Evolutionary conservation across 1,139 yeast genomes (phyloP).

Genomic region (Pichia sp.): DNA sequence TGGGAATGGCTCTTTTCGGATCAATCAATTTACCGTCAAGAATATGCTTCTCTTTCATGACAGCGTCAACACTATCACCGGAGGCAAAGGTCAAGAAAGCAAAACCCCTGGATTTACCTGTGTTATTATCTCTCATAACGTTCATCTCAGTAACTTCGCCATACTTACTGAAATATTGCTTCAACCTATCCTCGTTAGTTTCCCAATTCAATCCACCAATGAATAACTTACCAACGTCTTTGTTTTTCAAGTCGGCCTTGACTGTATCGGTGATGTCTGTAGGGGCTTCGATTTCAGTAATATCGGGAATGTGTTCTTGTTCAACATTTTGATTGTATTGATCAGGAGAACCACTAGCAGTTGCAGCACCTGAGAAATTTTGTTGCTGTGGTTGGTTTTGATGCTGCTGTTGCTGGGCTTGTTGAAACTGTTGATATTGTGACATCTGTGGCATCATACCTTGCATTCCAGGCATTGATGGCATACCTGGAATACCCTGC

Average conservation of each 20-base stretch:
- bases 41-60: slow-evolving; percentile 80
- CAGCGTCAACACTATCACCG: slow-evolving; percentile 79
- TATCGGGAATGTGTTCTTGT: slow-evolving; percentile 11
- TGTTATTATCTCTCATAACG: slow-evolving; percentile 85
- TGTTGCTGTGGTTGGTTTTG: neutral
- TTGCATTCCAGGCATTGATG: slow-evolving; percentile 6
- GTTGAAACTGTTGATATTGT: slow-evolving; percentile 15
- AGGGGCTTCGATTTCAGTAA: slow-evolving; percentile 13
- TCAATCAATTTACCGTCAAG: slow-evolving; percentile 96
- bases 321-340: neutral
- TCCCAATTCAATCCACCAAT: slow-evolving; percentile 99
- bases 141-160: slow-evolving; percentile 90
- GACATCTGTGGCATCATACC: slow-evolving; percentile 31
- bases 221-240: slow-evolving; percentile 82
- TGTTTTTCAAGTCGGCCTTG: slow-evolving; percentile 24
- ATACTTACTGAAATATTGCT: slow-evolving; percentile 76
- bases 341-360: neutral
- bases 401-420: slow-evolving; percentile 8
- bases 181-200: slow-evolving; percentile 81
- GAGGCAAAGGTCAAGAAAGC: slow-evolving; percentile 89
- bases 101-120: slow-evolving; percentile 95
- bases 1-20: slow-evolving; percentile 96
- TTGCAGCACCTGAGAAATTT: neutral
- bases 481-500: slow-evolving; percentile 14
- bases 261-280: slow-evolving; percentile 19